Evolutionary conservation across 768 basidiomycete genomes (phyloP), one percentile per base, ranked within the genome.

Genomic region (Suillus discolor): DNA sequence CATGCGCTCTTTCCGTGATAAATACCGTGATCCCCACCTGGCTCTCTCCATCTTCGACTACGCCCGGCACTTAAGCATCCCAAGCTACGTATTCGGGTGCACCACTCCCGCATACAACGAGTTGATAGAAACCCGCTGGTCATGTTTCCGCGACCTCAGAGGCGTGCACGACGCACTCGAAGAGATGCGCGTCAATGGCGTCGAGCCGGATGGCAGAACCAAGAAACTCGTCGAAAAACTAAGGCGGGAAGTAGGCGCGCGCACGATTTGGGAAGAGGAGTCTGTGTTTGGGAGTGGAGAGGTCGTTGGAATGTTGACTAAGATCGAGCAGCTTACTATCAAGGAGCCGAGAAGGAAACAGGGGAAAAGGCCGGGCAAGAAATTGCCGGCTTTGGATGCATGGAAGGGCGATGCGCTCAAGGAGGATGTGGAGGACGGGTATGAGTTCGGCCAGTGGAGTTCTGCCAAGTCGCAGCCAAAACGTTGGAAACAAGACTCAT

Each of bases 71-170:
- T 84, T 89, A 5, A 93, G 92, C 2, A 85, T 90, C 59, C 82
- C 89, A 5, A 94, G 91, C 6, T 98, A 93, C 75, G 90, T 96
- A 39, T 89, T 90, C 71, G 96, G 96, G 3, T 98, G 96, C 77
- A 91, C 93, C 12, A 92, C 95, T 0, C 83, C 83, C 13, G 91
- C 90, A 0, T 97, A 97, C 77, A 94, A 96, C 75, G 94, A 97
- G 73, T 82, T 96, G n/a, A 85, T 98, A 34, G 82, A 86, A 71
- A 94, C 92, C n/a, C 87, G 87, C 23, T 98, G 96, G 96, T 77
- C 80, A 9, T 87, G 83, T 63, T 93, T 96, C 80, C 85, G 85
- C n/a, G 94, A 97, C 78, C 78, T 96, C 42, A 82, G 84, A 55
- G 92, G 91, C 34, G 89, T 95, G 0, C 85, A 85, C 62, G 83